phyloP scores from a whole-genome alignment of 495 filamentous ascomycete genomes.

The Darksidea phi region DNA sequence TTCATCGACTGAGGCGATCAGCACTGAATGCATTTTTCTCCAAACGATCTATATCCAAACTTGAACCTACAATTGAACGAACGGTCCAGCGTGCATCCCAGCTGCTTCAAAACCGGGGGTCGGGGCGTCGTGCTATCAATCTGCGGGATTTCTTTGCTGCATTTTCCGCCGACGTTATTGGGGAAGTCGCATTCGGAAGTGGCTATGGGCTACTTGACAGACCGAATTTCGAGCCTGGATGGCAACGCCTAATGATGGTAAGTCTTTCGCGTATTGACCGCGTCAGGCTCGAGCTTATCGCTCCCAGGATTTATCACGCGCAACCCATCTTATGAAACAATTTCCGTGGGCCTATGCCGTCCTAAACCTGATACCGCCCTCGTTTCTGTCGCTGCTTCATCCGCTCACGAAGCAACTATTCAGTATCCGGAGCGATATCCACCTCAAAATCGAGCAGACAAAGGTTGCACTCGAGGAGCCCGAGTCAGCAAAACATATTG shows the following conservation, averaged over 20 bases:
- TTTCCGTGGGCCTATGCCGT: conserved; percentile 15
- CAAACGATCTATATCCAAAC: conserved; percentile 44
- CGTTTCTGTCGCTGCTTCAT: conserved; percentile 11
- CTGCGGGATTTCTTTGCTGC: conserved; percentile 6
- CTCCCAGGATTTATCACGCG: conserved; percentile 11
- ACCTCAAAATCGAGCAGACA: background rate
- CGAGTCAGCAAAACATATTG: background rate
- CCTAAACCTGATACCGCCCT: conserved; percentile 3
- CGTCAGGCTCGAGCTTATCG: background rate
- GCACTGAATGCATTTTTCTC: conserved; percentile 52
- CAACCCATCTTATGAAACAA: conserved; percentile 21
- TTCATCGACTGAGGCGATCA: conserved; percentile 10
- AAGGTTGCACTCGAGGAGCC: background rate
- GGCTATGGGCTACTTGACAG: conserved; percentile 1
- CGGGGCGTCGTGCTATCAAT: background rate
- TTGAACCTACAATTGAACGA: conserved; percentile 50
- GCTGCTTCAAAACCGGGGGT: background rate
- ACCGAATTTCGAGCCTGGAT: conserved; percentile 8
- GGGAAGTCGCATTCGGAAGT: background rate
- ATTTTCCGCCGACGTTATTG: conserved; percentile 7
- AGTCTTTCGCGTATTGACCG: background rate
- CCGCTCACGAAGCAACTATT: conserved; percentile 23
- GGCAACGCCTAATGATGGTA: conserved; percentile 13
- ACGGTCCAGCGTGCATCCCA: conserved; percentile 45
- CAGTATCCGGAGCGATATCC: conserved; percentile 2